These are phyloP conservation scores for Pichia exigua DNA, from an alignment of 805 yeast species.

Conservation along the genomic window DNA sequence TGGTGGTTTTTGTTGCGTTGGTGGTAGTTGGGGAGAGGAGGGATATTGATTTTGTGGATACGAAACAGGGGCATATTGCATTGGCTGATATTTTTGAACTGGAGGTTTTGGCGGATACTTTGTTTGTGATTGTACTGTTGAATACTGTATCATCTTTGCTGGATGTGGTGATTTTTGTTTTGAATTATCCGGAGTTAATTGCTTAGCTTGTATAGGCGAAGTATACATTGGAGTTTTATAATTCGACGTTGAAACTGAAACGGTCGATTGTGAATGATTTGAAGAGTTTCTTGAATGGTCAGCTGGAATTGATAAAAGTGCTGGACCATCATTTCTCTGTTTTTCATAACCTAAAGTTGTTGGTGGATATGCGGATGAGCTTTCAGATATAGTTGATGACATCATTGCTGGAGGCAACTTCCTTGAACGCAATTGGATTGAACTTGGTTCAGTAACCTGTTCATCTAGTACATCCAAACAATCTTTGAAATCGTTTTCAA, in stretches of 20 bases:
- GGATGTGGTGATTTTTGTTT: neutral
- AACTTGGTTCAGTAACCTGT: neutral
- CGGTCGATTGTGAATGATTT: neutral
- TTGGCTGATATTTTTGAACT: neutral
- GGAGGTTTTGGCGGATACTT: neutral
- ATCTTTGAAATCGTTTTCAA: conserved; percentile 22
- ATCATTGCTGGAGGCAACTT: conserved; percentile 1
- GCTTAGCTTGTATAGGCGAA: neutral
- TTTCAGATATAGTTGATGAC: neutral
- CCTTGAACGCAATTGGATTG: neutral
- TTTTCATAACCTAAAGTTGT: neutral
- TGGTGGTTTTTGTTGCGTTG: neutral
- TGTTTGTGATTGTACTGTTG: neutral
- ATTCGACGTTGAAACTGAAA: neutral
- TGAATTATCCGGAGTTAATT: neutral
- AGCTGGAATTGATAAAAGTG: neutral
- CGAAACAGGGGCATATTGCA: neutral
- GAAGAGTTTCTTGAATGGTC: neutral
- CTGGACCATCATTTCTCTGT: neutral
- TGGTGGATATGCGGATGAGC: conserved; percentile 1
- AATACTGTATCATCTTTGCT: neutral
- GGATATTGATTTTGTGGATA: neutral
- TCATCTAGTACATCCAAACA: conserved; percentile 12
- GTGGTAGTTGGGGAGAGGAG: neutral
- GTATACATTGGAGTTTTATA: neutral